Base-by-base conservation (phyloP, 805 yeast species). In the Deakozyma indianensis region DNA sequence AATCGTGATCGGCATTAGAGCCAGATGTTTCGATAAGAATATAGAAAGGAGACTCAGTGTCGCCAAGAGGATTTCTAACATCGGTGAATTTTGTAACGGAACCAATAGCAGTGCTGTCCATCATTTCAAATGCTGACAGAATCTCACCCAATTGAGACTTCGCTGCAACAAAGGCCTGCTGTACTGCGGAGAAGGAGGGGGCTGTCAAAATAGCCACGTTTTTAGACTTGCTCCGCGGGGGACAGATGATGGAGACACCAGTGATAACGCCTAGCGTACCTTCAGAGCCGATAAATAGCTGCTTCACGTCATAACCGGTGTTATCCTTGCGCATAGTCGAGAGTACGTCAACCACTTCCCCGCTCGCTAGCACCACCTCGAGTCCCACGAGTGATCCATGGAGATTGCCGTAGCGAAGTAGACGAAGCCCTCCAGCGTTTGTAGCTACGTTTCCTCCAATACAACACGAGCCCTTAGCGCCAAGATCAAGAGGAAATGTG, bases 381-480 rank as follows among this genome's bases (percentile, higher is more conserved):
- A 88, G 66, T 1, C 96, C 96, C 40, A 88, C 67, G 0, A 88
- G 94, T 21, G 85, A 67, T 3, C 96, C 96, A 58, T 88, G 96
- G 53, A 88, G 71, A 3, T 95, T 84, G 1, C 96, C 96, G 60
- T 86, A 88, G 52, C 94, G 75, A 51, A 88, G 66, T 48, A 88
- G 67, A 56, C 96, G 71, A 56, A 87, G 71, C 1, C 96, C 96
- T 57, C 96, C 96, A 4, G 96, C 96, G 60, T 88, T 88, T n/a
- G 96, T 86, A 11, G 96, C 95, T 43, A 85, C 90, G 45, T 80
- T 83, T 53, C 96, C 96, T 54, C 96, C 96, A 48, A 88, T 80
- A 53, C 84, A 94, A 62, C 96, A 88, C 4, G 95, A 85, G 21
- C 96, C 96, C 65, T 88, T 88, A 23, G 96, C 96, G 47, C 96